Evolutionary conservation across 1,284 basidiomycete species (phyloP), one percentile per base, ranked within the genome.

Genomic region (Fomitopsis schrenkii): DNA sequence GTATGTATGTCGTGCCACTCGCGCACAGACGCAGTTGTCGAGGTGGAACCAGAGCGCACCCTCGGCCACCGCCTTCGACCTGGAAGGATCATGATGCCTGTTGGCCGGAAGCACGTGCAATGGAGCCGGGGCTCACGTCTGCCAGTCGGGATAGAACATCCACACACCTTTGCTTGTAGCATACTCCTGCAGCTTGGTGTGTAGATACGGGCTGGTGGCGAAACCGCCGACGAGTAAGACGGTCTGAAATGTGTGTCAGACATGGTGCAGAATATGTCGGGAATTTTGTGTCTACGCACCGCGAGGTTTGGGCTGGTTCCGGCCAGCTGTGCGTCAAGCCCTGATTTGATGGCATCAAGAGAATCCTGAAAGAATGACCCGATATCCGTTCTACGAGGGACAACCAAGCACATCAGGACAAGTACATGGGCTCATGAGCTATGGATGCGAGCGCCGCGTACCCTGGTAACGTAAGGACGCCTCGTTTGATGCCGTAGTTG

Each of bases 281-380:
- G 5, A 67, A 36, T 2, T 46, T 8, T 10, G 22, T 28, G 2
- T 40, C 15, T 0, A 15, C 38, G 38, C 14, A 40, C 38, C 38
- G 38, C 38, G 38, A 40, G 38, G 38, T 40, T 14, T 15, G 38
- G 12, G 38, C 38, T 40, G 59, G 1, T 26, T 42, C 2, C 62
- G 44, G 2, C 63, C 38, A 40, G 65, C 59, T 80, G 78, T 22
- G 72, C 68, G 44, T 70, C 61, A 1, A 80, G 64, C 0, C 74
- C 71, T 0, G 68, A 65, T 3, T 76, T 58, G 12, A 80, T 77
- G 5, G 68, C 72, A 5, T 57, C 30, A 8, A 75, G 59, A 0
- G 79, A 76, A 0, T 78, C 78, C 59, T 78, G 71, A 59, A 81
- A 81, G 57, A 80, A 75, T 1, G 67, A 60, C 6, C 72, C 72